Percentiles rank a stretch among this genome's conserved stretches.
These are phyloP conservation scores for Populus alba DNA, from an alignment of 345 rosid species.

Conservation along the genomic window DNA sequence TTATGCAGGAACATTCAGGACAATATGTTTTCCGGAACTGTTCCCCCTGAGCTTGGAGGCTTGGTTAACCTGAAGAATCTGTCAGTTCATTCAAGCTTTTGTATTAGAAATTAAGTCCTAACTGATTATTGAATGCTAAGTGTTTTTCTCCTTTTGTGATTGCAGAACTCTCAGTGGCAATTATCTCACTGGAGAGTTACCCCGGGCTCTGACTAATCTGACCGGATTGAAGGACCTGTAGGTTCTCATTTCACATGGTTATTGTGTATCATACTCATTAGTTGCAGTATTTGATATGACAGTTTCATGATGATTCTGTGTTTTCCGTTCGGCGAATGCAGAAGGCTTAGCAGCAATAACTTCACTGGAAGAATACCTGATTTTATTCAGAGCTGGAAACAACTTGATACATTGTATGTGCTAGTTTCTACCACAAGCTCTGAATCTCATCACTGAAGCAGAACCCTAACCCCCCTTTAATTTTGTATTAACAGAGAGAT, in stretches of 20 bases:
- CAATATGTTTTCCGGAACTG: constrained; percentile 36
- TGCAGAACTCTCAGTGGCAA: constrained; percentile 21
- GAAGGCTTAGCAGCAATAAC: constrained; percentile 16
- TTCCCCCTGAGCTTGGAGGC: constrained; percentile 46
- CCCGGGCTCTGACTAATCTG: constrained; percentile 6
- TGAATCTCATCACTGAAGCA: not conserved
- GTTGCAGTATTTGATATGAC: not conserved
- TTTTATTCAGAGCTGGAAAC: constrained; percentile 11
- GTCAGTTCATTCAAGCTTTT: constrained; percentile 30
- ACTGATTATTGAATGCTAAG: not conserved
- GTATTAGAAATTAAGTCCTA: not conserved
- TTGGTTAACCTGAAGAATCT: constrained; percentile 37
- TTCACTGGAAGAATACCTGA: constrained; percentile 15
- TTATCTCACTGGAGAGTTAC: constrained; percentile 19
- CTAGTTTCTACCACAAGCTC: not conserved
- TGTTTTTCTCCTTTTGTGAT: not conserved
- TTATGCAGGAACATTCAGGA: constrained; percentile 3
- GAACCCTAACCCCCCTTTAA: not conserved
- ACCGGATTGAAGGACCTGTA: constrained; percentile 17
- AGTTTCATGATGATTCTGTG: not conserved
- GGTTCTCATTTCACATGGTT: not conserved
- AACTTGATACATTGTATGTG: not conserved
- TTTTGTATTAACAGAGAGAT: constrained; percentile 11
- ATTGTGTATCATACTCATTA: not conserved
- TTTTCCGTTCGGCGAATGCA: not conserved